These are phyloP conservation scores for Moricandia moricandioides DNA, from an alignment of 345 rosid genomes.

Conservation along the genomic window DNA sequence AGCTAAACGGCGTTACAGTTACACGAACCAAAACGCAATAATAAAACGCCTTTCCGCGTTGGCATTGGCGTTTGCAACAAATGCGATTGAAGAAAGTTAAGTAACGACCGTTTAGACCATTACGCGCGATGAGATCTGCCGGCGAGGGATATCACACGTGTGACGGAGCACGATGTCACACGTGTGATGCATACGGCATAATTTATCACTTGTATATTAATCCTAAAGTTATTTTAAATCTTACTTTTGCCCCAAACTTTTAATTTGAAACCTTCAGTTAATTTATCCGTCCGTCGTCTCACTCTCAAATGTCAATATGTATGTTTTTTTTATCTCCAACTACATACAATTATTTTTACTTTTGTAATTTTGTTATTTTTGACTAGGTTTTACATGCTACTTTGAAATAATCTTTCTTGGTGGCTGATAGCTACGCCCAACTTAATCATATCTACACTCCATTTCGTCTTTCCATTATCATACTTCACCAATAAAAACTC, in stretches of 20 bases:
- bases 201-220: too few species aligned
- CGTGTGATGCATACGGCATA: too few species aligned
- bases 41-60: constrained; percentile 1
- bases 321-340: constrained; percentile 30
- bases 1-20: constrained; percentile 1
- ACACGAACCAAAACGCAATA: constrained; percentile 7
- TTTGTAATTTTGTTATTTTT: neutral
- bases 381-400: constrained; percentile 1
- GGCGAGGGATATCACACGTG: too few species aligned
- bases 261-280: neutral
- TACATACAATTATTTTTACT: constrained; percentile 9
- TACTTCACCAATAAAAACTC: constrained; percentile 17
- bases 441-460: constrained; percentile 33
- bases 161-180: too few species aligned
- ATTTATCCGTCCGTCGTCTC: neutral
- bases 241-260: neutral
- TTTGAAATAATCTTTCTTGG: constrained; percentile 25
- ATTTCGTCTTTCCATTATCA: constrained; percentile 24
- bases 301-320: constrained; percentile 23
- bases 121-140: too few species aligned
- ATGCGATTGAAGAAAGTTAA: too few species aligned
- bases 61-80: neutral
- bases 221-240: neutral
- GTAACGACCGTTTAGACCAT: too few species aligned
- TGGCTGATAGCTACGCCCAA: constrained; percentile 34